Conservation (phyloP, 352 stramenopile genomes). For the Peronospora farinosa region DNA sequence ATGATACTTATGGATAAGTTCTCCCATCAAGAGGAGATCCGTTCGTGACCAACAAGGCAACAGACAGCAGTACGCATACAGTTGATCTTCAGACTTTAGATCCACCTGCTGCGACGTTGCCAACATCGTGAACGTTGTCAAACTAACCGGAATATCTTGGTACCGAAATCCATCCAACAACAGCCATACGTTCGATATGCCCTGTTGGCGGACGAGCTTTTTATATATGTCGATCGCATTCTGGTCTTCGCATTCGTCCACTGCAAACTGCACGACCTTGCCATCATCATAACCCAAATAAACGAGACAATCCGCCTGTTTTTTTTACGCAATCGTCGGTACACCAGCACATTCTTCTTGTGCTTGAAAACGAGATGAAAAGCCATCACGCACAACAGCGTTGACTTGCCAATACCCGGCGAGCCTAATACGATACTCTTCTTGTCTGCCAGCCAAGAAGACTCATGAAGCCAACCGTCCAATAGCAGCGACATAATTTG, state of each 20-base stretch:
- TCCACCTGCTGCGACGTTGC: constrained; percentile 21
- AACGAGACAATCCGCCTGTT: neutral
- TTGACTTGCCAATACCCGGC: neutral
- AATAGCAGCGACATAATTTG: neutral
- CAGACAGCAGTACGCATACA: constrained; percentile 12
- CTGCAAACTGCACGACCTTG: constrained; percentile 12
- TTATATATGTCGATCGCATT: constrained; percentile 1
- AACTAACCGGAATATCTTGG: constrained; percentile 4
- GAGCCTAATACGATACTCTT: neutral
- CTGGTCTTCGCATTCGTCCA: neutral
- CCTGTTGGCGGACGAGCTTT: neutral
- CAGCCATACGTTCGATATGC: constrained; percentile 8
- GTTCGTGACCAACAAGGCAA: neutral
- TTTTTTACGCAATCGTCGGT: too few species aligned
- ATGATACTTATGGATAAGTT: neutral
- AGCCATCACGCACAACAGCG: too few species aligned
- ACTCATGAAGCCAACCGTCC: neutral
- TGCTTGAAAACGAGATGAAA: too few species aligned
- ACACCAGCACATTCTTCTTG: too few species aligned
- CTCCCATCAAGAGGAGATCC: neutral
- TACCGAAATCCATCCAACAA: constrained; percentile 13
- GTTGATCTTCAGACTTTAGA: constrained; percentile 9
- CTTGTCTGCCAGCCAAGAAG: neutral
- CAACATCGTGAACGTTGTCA: constrained; percentile 19
- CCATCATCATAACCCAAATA: constrained; percentile 10